phyloP scores from a whole-genome alignment of 495 filamentous ascomycete genomes.

The Parathielavia appendiculata region DNA sequence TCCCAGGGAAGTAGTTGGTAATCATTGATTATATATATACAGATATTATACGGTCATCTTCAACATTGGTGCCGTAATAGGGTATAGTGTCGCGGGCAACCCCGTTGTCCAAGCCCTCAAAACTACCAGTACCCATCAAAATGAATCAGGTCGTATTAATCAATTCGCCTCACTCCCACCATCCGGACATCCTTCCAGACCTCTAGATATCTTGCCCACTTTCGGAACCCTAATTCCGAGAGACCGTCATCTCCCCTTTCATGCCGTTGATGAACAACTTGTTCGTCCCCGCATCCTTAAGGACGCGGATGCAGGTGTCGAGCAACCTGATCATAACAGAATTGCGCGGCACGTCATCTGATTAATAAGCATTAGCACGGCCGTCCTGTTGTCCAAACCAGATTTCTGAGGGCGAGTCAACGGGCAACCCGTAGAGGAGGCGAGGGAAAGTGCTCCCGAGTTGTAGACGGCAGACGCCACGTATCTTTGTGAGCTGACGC shows the following conservation, averaged over 20 bases:
- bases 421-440: constrained; percentile 52
- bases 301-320: constrained; percentile 38
- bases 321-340: constrained; percentile 43
- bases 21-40: too few species aligned
- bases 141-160: background rate
- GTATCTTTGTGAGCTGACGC: constrained; percentile 46
- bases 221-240: constrained; percentile 38
- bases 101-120: too few species aligned
- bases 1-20: too few species aligned
- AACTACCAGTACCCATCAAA: too few species aligned
- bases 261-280: constrained; percentile 43
- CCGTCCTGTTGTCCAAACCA: constrained; percentile 52
- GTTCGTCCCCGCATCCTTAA: constrained; percentile 36
- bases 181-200: background rate
- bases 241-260: constrained; percentile 42
- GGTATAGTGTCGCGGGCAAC: too few species aligned
- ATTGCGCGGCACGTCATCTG: constrained; percentile 36
- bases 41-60: too few species aligned
- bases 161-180: background rate
- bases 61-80: too few species aligned
- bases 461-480: constrained; percentile 51
- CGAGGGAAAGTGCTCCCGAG: constrained; percentile 58
- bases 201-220: constrained; percentile 33
- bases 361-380: background rate
- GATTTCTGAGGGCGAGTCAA: constrained; percentile 41